Percentiles rank a stretch among this genome's conserved stretches.
These are phyloP conservation scores for Suillus clintonianus DNA, from an alignment of 768 basidiomycete genomes.

Conservation along the genomic window DNA sequence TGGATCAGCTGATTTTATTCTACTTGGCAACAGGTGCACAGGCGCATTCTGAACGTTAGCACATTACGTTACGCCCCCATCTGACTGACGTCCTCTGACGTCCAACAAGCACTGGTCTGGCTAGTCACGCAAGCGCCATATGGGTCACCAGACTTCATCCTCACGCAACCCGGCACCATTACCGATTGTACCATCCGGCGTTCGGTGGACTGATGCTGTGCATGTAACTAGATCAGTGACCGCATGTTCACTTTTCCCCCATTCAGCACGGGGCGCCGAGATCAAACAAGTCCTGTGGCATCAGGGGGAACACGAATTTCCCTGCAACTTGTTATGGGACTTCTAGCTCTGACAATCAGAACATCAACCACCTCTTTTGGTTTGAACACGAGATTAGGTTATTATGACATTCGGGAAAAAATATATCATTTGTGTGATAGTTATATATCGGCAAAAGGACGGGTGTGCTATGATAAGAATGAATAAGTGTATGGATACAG, in stretches of 20 bases:
- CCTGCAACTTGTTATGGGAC: no score
- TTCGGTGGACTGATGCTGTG: background rate
- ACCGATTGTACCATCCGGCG: background rate
- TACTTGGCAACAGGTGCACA: background rate
- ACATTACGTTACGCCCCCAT: background rate
- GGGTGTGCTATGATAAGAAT: background rate
- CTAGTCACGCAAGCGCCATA: background rate
- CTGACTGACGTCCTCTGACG: background rate
- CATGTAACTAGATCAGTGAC: background rate
- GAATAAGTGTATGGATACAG: constrained; percentile 4
- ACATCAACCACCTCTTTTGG: background rate
- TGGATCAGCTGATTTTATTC: background rate
- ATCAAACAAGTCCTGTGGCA: no score
- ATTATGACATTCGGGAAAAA: background rate
- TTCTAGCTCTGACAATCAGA: background rate
- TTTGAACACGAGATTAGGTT: background rate
- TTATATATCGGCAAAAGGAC: background rate
- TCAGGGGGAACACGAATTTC: no score
- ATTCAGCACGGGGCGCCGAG: background rate
- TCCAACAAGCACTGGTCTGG: background rate
- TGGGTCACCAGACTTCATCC: background rate
- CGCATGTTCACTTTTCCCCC: background rate
- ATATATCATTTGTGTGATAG: background rate
- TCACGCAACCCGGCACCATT: background rate
- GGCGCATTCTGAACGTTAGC: background rate